Evolutionary conservation across 257 asterid genomes (phyloP).

Genomic region (Leptodermis oblonga): DNA sequence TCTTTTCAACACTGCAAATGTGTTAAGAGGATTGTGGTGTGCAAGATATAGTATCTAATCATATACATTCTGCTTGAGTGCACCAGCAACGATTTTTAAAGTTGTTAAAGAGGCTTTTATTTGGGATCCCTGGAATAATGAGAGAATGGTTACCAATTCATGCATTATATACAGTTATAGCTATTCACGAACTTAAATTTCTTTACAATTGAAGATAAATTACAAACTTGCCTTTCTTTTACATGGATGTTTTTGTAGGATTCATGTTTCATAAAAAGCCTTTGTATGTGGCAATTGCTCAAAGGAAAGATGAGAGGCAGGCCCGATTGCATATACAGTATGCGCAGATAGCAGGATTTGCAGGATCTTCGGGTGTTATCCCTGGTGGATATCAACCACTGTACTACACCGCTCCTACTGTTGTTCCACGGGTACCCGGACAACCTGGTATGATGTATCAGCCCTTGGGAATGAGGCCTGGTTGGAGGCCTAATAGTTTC

Average conservation of each 20-base stretch:
- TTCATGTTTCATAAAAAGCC: slow-evolving; percentile 66
- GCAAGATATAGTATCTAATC: neutral
- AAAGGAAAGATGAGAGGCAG: slow-evolving; percentile 80
- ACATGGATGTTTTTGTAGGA: slow-evolving; percentile 41
- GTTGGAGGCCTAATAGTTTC: slow-evolving; percentile 63
- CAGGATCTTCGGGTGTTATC: slow-evolving; percentile 49
- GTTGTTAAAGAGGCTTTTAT: neutral
- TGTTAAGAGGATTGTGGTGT: neutral
- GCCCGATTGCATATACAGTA: slow-evolving; percentile 54
- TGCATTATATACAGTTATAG: neutral
- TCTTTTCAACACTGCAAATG: neutral
- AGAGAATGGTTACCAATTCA: neutral
- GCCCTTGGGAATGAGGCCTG: slow-evolving; percentile 54
- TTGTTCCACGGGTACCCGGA: slow-evolving; percentile 48
- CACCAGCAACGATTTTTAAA: neutral
- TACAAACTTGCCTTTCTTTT: neutral
- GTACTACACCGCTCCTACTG: slow-evolving; percentile 52
- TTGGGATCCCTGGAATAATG: neutral
- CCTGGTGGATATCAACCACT: slow-evolving; percentile 63
- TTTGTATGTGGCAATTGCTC: slow-evolving; percentile 74
- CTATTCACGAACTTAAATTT: neutral
- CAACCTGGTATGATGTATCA: slow-evolving; percentile 53
- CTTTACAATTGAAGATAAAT: neutral
- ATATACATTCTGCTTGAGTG: neutral
- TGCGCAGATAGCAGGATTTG: slow-evolving; percentile 52